Base-by-base conservation (phyloP, 176 grass and related monocot genomes). In the Saccharum officinarum region DNA sequence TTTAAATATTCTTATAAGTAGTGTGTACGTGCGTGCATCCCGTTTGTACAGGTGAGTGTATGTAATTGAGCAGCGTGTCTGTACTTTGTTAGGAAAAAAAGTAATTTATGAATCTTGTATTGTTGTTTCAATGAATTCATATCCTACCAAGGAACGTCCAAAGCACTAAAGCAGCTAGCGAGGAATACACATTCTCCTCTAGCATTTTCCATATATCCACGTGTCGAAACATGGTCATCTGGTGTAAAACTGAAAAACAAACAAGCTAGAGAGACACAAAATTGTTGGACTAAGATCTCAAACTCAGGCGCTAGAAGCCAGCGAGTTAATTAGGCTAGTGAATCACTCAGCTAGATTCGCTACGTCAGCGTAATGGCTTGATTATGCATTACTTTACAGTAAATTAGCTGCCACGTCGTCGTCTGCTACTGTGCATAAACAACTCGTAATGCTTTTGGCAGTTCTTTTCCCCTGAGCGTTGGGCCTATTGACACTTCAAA, bases 311-410 rank as follows among this genome's bases (percentile, higher is more conserved):
- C 31, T 52, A 39, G 79, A 22, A 33, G 16, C 55, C 45, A 3
- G 10, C 9, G 23, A 71, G 33, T 65, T 86, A 71, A 67, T 66
- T 67, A 70, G 25, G 23, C 49, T 46, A 67, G 50, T 73, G 55
- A 79, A 86, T 59, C 79, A 59, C 55, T 59, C 45, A 83, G 18
- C 26, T 74, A 79, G 84, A 87, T 90, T 90, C 67, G 79, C 28
- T 18, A 73, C 73, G 68, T 83, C 79, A 86, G 49, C 60, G 46
- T 82, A 71, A 71, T 22, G 14, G 62, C 4, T 50, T 16, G 10
- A 87, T 87, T 75, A 75, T 67, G 70, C 45, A 44, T 67, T n/a
- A 75, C 44, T 44, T 81, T 57, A 75, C 15, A 60, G 31, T 78
- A 86, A 23, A 86, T 73, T 86, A 83, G 61, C 73, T 62, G 52